Base-by-base conservation (phyloP, 139 green algal species). In the Micractinium conductrix region DNA sequence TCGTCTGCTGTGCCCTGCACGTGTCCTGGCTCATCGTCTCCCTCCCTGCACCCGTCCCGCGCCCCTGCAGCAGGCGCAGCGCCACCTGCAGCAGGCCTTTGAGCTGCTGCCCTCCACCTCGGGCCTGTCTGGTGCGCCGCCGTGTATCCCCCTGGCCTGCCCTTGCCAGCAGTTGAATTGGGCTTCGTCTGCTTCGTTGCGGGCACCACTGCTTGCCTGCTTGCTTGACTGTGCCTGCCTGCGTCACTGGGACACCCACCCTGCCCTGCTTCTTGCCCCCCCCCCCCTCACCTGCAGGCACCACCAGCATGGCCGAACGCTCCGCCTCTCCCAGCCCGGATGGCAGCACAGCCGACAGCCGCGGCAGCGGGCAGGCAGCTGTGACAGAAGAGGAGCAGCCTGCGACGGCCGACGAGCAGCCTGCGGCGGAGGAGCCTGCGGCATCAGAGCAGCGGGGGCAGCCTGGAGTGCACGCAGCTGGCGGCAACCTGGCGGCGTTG, bases 11-110 rank as follows among this genome's bases (percentile, higher is more conserved):
- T n/a, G n/a, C n/a, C n/a, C n/a, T n/a, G n/a, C n/a, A n/a, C n/a
- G n/a, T n/a, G 33, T 17, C 2, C 2, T 28, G 63, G 63, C 63
- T 70, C 21, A 63, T 63, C 14, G 55, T 63, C 3, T 3, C 55
- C 21, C 55, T 63, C 9, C 7, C 28, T 63, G 55, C 14, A 30
- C 3, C 55, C 37, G 30, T 48, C 37, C 67, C 17, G 19, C 8
- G 7, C 8, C 4, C 35, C 37, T 78, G 71, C 71, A 78, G 71
- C 43, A 58, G 28, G 71, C 71, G 24, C 71, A 78, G 71, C 71
- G 71, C 26, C 71, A 78, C 71, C 71, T 78, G 2, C 10, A 40
- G 71, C 24, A 22, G 9, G 71, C 71, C 26, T 78, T 78, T 40
- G 24, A 78, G 26, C 38, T 78, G 71, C 43, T 78, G 71, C 71